Evolutionary conservation across 2,329 filamentous ascomycete species (phyloP), one percentile per base, ranked within the genome.

Genomic region (Penicillium aurantiogriseum): DNA sequence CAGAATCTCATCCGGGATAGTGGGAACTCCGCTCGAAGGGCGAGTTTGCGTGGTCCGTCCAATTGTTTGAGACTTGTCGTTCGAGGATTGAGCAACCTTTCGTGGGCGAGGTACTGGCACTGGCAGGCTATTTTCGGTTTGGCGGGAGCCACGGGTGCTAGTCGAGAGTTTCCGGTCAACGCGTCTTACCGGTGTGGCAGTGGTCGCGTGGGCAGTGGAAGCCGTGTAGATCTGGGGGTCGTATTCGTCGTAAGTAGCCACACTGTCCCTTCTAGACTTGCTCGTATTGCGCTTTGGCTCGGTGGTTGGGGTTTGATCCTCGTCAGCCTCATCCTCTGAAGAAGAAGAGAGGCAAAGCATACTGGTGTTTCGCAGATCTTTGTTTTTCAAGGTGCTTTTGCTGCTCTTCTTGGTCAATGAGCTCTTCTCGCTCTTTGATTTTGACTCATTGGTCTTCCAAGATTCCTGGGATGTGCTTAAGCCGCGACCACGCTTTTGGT

Each of bases 321-420:
- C 76, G 7, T 42, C 49, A 23, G 73, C 71, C 56, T 77, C 77
- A 47, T 78, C 76, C 54, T 80, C 79, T 0, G 79, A 81, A n/a
- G 78, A 81, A 4, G 79, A 81, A 43, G 79, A 80, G 33, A 81
- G 73, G 50, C 74, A 78, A 10, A 81, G 74, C 11, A 81, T 71
- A 59, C 79, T 81, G 8, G 75, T 75, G 15, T 74, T 71, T 43
- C 75, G 74, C 25, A 81, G 68, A 58, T 81, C 76, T 13, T 67
- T 68, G 33, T 71, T 71, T 42, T 69, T 71, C 62, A 78, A 59
- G 5, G 71, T 73, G 38, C 66, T 72, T 55, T 67, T 73, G 60
- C 74, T 75, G 47, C 71, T 75, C 59, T 76, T 77, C 54, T 73
- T 75, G 0, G 69, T 70, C 51, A 74, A 48, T 1, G 60, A 53